Conservation (phyloP, 2,329 filamentous ascomycete genomes). For the Ophiocordyceps sinensis region DNA sequence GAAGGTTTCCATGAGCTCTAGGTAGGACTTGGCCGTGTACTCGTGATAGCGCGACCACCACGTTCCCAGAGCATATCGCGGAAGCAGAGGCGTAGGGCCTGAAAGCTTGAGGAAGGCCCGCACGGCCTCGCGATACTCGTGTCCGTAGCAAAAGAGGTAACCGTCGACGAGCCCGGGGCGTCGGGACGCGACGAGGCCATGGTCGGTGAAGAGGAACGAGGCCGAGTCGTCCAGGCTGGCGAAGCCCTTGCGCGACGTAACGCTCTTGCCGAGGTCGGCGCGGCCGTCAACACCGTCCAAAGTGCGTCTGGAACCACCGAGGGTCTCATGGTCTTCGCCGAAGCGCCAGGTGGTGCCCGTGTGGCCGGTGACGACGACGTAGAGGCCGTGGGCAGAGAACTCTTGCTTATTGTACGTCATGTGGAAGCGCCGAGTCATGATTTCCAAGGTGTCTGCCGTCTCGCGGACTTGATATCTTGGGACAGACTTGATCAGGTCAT, state of each 20-base stretch:
- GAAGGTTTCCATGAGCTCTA: constrained; percentile 43
- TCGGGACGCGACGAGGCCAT: constrained; percentile 36
- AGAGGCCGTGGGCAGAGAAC: constrained; percentile 37
- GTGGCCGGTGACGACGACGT: constrained; percentile 25
- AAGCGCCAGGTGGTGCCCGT: constrained; percentile 32
- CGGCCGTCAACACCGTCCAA: constrained; percentile 39
- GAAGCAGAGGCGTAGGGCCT: constrained; percentile 38
- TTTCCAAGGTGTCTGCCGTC: constrained; percentile 30
- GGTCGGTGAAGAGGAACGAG: constrained; percentile 39
- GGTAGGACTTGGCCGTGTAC: constrained; percentile 41
- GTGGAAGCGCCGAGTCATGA: constrained; percentile 39
- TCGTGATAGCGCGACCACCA: constrained; percentile 24
- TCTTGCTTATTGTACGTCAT: constrained; percentile 42
- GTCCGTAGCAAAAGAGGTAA: constrained; percentile 46
- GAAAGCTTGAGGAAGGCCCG: constrained; percentile 39
- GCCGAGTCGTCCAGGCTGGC: constrained; percentile 37
- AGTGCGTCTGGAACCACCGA: constrained; percentile 37
- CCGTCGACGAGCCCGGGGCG: constrained; percentile 31
- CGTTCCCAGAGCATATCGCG: constrained; percentile 45
- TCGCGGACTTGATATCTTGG: constrained; percentile 34
- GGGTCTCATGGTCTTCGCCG: constrained; percentile 24
- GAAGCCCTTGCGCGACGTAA: constrained; percentile 35
- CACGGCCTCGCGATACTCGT: constrained; percentile 39
- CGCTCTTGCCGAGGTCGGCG: constrained; percentile 31
- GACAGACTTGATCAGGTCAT: constrained; percentile 16